Conservation (phyloP, 2,329 filamentous ascomycete genomes). For the Apiospora koreana region DNA sequence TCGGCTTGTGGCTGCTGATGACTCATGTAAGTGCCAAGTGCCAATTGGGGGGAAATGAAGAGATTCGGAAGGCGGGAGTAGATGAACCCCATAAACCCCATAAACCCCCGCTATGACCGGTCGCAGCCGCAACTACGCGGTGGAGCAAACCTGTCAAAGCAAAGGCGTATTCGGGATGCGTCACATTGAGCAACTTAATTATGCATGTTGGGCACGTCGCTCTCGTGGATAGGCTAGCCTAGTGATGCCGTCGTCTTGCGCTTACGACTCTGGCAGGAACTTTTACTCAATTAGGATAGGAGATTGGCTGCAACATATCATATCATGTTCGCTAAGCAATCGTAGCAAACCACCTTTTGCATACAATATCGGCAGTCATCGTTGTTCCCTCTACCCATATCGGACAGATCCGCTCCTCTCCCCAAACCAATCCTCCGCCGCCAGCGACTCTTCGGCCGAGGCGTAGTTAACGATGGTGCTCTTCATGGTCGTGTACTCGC, state of each 20-base stretch:
- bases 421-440: slow-evolving; percentile 68
- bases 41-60: background rate
- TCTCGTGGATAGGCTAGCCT: no score
- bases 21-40: background rate
- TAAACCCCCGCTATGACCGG: background rate
- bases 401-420: slow-evolving; percentile 56
- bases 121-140: background rate
- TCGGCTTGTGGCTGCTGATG: background rate
- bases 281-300: no score
- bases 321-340: no score
- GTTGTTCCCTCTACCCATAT: no score
- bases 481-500: slow-evolving; percentile 61
- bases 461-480: slow-evolving; percentile 73
- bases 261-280: no score
- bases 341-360: no score
- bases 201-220: no score
- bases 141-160: background rate
- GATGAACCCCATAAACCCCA: background rate
- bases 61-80: background rate
- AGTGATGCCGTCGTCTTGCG: no score
- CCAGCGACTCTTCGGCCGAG: slow-evolving; percentile 49
- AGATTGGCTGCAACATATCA: no score
- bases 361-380: no score
- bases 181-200: background rate
- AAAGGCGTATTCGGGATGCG: background rate